phyloP scores from a whole-genome alignment of 345 rosid species.

The Populus davidiana region DNA sequence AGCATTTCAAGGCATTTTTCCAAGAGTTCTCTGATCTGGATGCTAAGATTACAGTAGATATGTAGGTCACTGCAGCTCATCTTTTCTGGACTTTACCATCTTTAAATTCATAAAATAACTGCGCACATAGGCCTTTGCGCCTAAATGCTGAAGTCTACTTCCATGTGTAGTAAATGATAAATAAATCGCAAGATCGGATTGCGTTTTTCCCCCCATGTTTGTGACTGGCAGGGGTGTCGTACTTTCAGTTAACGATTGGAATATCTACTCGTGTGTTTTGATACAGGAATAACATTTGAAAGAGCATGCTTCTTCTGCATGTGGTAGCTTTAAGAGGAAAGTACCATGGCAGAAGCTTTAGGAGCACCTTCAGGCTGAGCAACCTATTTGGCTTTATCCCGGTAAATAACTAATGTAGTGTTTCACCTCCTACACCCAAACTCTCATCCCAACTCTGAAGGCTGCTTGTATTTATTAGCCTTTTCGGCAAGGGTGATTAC shows the following conservation, averaged over 20 bases:
- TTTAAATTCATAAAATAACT: not conserved
- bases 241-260: not conserved
- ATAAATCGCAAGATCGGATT: not conserved
- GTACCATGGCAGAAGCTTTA: not conserved
- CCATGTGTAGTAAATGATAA: not conserved
- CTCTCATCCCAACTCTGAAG: not conserved
- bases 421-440: not conserved
- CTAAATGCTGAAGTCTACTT: not conserved
- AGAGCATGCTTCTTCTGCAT: not conserved
- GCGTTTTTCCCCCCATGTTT: not conserved
- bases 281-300: not conserved
- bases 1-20: constrained; percentile 92
- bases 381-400: not conserved
- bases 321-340: not conserved
- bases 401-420: not conserved
- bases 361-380: not conserved
- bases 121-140: not conserved
- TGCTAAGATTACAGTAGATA: constrained; percentile 58
- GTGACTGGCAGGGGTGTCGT: not conserved
- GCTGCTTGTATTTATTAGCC: not conserved
- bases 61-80: not conserved
- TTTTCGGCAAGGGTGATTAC: not conserved
- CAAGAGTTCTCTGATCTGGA: constrained; percentile 64
- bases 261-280: not conserved
- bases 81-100: not conserved